These are phyloP conservation scores for Neoarthrinium moseri DNA, from an alignment of 2,329 filamentous ascomycete genomes.

Conservation along the genomic window DNA sequence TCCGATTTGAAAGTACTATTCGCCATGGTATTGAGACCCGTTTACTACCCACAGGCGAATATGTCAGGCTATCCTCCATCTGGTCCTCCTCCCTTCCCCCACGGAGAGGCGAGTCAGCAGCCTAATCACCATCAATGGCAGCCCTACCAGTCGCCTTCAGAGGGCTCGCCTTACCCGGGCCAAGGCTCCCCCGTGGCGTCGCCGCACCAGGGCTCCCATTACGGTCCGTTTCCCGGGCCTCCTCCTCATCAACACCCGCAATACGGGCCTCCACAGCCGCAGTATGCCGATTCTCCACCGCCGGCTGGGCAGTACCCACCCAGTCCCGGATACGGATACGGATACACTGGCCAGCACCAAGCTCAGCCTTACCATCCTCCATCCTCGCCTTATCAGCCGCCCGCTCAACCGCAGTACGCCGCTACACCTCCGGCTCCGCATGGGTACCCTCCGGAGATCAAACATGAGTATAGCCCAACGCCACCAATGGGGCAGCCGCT, in stretches of 20 bases:
- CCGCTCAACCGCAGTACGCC: conserved; percentile 1
- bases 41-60: not conserved
- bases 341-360: not conserved
- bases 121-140: not conserved
- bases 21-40: conserved; percentile 1
- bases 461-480: not conserved
- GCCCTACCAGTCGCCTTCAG: not conserved
- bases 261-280: conserved; percentile 4
- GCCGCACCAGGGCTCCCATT: not conserved
- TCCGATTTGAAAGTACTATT: not conserved
- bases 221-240: not conserved
- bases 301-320: conserved; percentile 6
- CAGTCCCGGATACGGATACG: not conserved
- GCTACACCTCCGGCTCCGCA: not conserved
- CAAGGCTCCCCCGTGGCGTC: not conserved
- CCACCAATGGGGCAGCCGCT: not conserved
- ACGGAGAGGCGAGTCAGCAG: not conserved
- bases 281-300: conserved; percentile 3
- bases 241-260: not conserved
- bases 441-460: not conserved
- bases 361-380: not conserved
- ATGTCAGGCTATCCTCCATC: conserved; percentile 1
- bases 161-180: not conserved
- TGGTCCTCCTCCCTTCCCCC: not conserved
- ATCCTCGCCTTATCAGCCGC: not conserved